Percentiles rank a stretch among this genome's conserved stretches.
Conservation (phyloP, 2,329 filamentous ascomycete species). For the Ophidiomyces ophidiicola region DNA sequence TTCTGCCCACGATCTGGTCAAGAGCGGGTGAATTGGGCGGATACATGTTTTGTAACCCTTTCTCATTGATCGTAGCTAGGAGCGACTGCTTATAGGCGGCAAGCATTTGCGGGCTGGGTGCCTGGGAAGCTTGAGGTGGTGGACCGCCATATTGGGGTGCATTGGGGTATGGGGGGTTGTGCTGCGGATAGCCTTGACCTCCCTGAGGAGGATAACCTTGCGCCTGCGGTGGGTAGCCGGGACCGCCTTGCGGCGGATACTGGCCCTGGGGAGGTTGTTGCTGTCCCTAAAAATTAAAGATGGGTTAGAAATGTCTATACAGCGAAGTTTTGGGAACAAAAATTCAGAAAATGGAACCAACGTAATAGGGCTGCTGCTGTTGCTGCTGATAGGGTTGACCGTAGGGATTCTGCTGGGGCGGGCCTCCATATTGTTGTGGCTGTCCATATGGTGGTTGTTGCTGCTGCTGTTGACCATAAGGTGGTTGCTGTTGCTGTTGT, state of each 20-base stretch:
- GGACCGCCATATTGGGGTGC: conserved; percentile 21
- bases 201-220: conserved; percentile 24
- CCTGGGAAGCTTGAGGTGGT: conserved; percentile 32
- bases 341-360: conserved; percentile 16
- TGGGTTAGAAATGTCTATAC: conserved; percentile 1
- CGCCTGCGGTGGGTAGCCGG: conserved; percentile 22
- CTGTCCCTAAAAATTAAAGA: conserved; percentile 14
- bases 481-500: conserved; percentile 19
- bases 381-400: conserved; percentile 26
- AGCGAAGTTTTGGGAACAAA: neutral
- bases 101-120: conserved; percentile 39
- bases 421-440: conserved; percentile 26
- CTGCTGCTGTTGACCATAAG: conserved; percentile 34
- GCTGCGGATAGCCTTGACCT: conserved; percentile 19
- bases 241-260: conserved; percentile 25
- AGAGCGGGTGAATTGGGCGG: conserved; percentile 42
- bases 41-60: conserved; percentile 47
- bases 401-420: conserved; percentile 22
- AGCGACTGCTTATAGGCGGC: conserved; percentile 46
- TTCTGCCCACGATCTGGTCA: conserved; percentile 41
- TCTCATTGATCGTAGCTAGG: conserved; percentile 47
- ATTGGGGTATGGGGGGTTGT: conserved; percentile 24
- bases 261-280: conserved; percentile 27
- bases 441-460: conserved; percentile 28
- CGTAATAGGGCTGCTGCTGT: conserved; percentile 21